phyloP scores from a whole-genome alignment of 306 rosid genomes.

The Cucumis melo region DNA sequence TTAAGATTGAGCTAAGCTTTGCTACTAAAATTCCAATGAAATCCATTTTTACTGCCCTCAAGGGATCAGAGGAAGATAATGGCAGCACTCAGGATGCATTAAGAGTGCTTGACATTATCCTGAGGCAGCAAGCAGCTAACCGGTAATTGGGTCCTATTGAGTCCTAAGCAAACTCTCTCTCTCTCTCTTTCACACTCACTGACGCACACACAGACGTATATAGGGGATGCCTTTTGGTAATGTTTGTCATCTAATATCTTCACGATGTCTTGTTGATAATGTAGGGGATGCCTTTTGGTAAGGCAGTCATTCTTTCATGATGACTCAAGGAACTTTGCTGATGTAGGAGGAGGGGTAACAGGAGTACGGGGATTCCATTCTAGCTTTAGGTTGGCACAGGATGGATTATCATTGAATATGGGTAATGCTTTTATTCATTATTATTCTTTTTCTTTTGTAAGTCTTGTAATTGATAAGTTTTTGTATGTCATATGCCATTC shows the following conservation, averaged over 20 bases:
- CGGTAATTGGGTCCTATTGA: constrained; percentile 24
- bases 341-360: constrained; percentile 74
- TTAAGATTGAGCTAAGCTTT: constrained; percentile 43
- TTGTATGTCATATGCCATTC: not conserved
- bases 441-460: not conserved
- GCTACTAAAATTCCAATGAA: constrained; percentile 57
- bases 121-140: constrained; percentile 80
- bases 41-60: constrained; percentile 30
- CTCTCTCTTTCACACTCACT: not conserved
- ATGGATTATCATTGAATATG: constrained; percentile 73
- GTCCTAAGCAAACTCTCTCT: not conserved
- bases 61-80: constrained; percentile 38
- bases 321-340: constrained; percentile 45
- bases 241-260: constrained; percentile 3
- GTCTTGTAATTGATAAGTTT: constrained; percentile 5
- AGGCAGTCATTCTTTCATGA: constrained; percentile 79
- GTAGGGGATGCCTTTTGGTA: constrained; percentile 79
- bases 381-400: constrained; percentile 50
- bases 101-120: constrained; percentile 60
- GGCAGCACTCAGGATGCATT: constrained; percentile 42
- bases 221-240: not conserved
- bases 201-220: not conserved
- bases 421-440: constrained; percentile 26
- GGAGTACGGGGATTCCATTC: constrained; percentile 76
- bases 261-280: constrained; percentile 17